phyloP scores from a whole-genome alignment of 2,329 filamentous ascomycete genomes.

The Xylariaceae sp. region DNA sequence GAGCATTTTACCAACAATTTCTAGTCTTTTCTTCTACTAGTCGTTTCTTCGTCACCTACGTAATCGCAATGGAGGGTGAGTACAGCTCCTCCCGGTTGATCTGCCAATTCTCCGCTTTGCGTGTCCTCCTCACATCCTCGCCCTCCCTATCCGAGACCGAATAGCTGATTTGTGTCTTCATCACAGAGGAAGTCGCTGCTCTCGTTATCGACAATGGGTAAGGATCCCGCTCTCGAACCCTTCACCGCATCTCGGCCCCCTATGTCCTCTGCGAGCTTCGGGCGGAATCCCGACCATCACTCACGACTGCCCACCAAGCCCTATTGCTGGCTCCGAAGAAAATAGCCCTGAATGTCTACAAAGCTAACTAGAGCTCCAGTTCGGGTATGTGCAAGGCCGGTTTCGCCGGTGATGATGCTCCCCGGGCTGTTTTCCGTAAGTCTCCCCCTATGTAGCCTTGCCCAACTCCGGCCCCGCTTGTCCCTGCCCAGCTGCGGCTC shows the following conservation, averaged over 20 bases:
- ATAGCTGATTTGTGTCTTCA: conserved; percentile 42
- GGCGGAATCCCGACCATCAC: conserved; percentile 6
- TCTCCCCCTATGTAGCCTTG: conserved; percentile 37
- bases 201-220: conserved; percentile 99
- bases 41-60: conserved; percentile 35
- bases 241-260: conserved; percentile 37
- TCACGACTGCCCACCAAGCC: background rate
- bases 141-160: conserved; percentile 15
- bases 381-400: conserved; percentile 99
- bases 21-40: conserved; percentile 17
- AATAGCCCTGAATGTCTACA: background rate
- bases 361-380: conserved; percentile 51
- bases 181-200: conserved; percentile 97
- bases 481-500: conserved; percentile 26
- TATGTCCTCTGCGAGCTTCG: conserved; percentile 15
- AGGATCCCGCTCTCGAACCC: conserved; percentile 46
- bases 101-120: conserved; percentile 9
- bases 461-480: conserved; percentile 37
- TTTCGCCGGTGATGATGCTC: conserved; percentile 99
- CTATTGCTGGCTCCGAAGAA: background rate
- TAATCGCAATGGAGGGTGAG: conserved; percentile 63
- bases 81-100: conserved; percentile 29
- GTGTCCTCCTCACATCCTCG: conserved; percentile 13
- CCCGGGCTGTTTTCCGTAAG: conserved; percentile 99
- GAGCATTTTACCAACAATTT: conserved; percentile 31